A percentile compares a stretch with the other conserved stretches of the same genome.
phyloP scores from a whole-genome alignment of 2,329 filamentous ascomycete genomes.

The Ambrosiella beaveri region DNA sequence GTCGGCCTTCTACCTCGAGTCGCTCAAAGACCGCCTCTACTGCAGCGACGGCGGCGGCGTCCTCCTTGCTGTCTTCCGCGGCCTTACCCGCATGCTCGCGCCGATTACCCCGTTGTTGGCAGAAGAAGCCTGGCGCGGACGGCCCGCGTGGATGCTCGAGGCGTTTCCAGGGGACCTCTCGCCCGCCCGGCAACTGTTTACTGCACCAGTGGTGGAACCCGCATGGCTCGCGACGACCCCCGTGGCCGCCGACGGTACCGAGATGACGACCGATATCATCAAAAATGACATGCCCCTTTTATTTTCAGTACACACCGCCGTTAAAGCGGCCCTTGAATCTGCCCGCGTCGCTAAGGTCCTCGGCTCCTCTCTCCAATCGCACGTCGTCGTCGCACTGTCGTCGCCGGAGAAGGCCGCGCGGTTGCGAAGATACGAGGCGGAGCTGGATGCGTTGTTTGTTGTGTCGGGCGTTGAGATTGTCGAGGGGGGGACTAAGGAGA shows the following conservation, averaged over 20 bases:
- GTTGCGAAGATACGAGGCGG: slow-evolving; percentile 24
- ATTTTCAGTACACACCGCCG: slow-evolving; percentile 41
- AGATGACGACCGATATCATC: neutral
- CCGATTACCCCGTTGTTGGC: slow-evolving; percentile 71
- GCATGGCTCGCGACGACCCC: neutral
- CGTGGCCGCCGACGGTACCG: neutral
- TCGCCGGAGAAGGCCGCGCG: slow-evolving; percentile 19
- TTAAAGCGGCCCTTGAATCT: slow-evolving; percentile 60
- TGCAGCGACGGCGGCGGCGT: slow-evolving; percentile 54
- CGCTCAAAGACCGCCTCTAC: slow-evolving; percentile 81
- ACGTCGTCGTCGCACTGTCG: slow-evolving; percentile 38
- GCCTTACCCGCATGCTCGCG: slow-evolving; percentile 60
- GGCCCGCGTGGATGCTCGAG: slow-evolving; percentile 42
- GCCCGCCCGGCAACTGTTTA: slow-evolving; percentile 33
- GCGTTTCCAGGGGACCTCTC: slow-evolving; percentile 8
- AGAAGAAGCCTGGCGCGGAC: slow-evolving; percentile 73
- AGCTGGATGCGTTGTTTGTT: slow-evolving; percentile 49
- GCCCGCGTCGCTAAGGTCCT: slow-evolving; percentile 55
- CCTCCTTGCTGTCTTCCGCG: slow-evolving; percentile 48
- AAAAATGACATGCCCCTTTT: slow-evolving; percentile 27
- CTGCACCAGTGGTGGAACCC: slow-evolving; percentile 20
- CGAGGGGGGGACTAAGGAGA: slow-evolving; percentile 12
- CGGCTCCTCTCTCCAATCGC: slow-evolving; percentile 63
- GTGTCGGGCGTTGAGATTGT: slow-evolving; percentile 45
- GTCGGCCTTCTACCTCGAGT: slow-evolving; percentile 87